Percentiles rank a stretch among this genome's conserved stretches.
These are phyloP conservation scores for Macrolepiota fuliginosa DNA, from an alignment of 768 basidiomycete species.

Conservation along the genomic window DNA sequence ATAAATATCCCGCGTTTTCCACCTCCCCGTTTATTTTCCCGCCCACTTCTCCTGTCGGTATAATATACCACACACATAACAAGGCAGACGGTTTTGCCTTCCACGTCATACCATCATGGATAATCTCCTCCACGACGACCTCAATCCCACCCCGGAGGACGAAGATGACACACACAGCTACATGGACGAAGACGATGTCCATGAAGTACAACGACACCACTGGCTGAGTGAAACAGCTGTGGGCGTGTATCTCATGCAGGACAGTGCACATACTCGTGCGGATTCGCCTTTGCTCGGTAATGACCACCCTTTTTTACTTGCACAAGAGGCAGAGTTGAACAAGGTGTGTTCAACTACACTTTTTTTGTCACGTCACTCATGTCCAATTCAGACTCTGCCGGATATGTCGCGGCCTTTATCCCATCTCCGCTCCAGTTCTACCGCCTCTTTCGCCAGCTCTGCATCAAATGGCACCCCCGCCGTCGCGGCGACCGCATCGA, in stretches of 20 bases:
- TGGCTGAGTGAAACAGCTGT: constrained; percentile 6
- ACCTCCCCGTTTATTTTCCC: constrained; percentile 9
- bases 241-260: neutral
- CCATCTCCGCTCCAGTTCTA: constrained; percentile 2
- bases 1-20: constrained; percentile 3
- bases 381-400: constrained; percentile 2
- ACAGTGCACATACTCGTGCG: constrained; percentile 3
- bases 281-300: constrained; percentile 9
- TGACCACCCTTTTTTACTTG: neutral
- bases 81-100: neutral
- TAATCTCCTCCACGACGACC: neutral
- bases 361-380: neutral
- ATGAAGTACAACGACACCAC: constrained; percentile 1
- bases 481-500: neutral
- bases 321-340: neutral
- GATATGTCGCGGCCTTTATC: neutral
- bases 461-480: neutral
- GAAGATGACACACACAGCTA: neutral
- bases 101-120: constrained; percentile 1
- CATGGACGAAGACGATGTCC: constrained; percentile 5
- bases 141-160: neutral
- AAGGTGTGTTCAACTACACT: neutral
- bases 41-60: neutral
- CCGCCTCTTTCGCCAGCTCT: neutral
- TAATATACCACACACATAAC: constrained; percentile 1